Conservation (phyloP, 2,329 filamentous ascomycete species). For the Cladosporium halotolerans region DNA sequence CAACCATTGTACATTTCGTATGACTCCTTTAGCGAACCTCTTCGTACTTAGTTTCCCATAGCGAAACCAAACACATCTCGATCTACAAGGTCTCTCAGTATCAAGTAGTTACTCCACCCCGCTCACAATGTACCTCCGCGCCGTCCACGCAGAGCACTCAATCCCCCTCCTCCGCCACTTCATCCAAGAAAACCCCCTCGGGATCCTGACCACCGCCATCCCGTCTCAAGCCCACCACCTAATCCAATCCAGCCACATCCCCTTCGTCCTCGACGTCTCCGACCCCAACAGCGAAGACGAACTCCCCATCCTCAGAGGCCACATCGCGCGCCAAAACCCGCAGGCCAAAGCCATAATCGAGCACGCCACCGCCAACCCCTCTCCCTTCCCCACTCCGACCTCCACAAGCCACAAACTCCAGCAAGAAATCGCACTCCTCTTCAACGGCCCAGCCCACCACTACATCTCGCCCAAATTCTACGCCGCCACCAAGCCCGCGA, state of each 20-base stretch:
- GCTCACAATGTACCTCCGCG: constrained; percentile 5
- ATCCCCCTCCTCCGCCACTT: constrained; percentile 42
- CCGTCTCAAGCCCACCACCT: constrained; percentile 42
- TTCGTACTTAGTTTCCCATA: not conserved
- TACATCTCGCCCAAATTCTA: constrained; percentile 67
- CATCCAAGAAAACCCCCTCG: constrained; percentile 55
- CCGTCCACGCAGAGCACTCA: constrained; percentile 6
- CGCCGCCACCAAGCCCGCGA: constrained; percentile 56
- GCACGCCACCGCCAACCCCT: constrained; percentile 14
- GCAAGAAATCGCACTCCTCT: constrained; percentile 13
- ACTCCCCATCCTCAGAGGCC: constrained; percentile 50
- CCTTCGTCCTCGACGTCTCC: constrained; percentile 50
- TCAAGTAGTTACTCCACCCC: not conserved
- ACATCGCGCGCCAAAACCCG: constrained; percentile 58
- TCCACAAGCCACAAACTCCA: constrained; percentile 32
- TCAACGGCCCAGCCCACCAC: constrained; percentile 38
- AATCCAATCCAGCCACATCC: constrained; percentile 56
- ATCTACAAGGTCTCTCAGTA: not conserved
- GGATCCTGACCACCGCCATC: constrained; percentile 58
- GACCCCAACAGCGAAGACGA: constrained; percentile 38
- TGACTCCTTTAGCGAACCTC: not conserved
- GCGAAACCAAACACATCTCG: not conserved
- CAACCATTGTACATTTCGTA: not conserved
- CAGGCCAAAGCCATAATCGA: constrained; percentile 58
- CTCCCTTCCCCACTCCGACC: constrained; percentile 3